Evolutionary conservation across 2,329 filamentous ascomycete genomes (phyloP), one percentile per base, ranked within the genome.

Genomic region (Stachybotrys chlorohalonatus): DNA sequence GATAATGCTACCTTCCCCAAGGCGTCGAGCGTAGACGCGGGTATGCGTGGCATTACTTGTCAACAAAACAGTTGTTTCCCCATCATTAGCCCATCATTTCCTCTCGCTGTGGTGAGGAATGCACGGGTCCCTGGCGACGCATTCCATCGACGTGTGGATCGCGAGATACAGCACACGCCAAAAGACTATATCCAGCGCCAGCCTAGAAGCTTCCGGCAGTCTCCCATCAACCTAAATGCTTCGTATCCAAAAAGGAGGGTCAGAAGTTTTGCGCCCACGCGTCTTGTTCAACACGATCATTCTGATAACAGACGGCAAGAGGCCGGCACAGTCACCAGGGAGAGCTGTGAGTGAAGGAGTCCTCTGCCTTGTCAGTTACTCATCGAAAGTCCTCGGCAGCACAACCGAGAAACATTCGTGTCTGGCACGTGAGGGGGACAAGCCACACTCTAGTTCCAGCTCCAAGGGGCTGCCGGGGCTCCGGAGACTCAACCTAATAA

Each of bases 101-200:
- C 32, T 11, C 54, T 54, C 56, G 55, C 50, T 52, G 24, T 2
- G 46, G 60, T 54, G 58, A 63, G 64, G 64, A 66, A 66, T 66
- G 64, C 55, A 57, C 56, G 59, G 58, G 61, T 56, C 62, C 59
- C 60, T 62, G 61, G 59, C 57, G 53, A 57, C 62, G 63, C 64
- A 66, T 66, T 66, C 64, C 64, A 66, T 59, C 52, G 31, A 45
- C 8, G 15, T 31, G 17, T n/a, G 53, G 53, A 57, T n/a, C 58
- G 54, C 55, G 30, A 45, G n/a, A 52, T n/a, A 48, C 24, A 24
- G 24, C 24, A 24, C 24, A 24, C 24, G 24, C 24, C 24, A 24
- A 24, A 24, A 24, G 24, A 24, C 24, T 24, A 24, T 24, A 24
- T 24, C 2, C 24, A 24, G 24, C 24, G 24, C 24, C 24, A 24